A percentile compares a stretch with the other conserved stretches of the same genome.
phyloP scores from a whole-genome alignment of 192 early-diverging fungal genomes.

The Chytriomyces sp. region DNA sequence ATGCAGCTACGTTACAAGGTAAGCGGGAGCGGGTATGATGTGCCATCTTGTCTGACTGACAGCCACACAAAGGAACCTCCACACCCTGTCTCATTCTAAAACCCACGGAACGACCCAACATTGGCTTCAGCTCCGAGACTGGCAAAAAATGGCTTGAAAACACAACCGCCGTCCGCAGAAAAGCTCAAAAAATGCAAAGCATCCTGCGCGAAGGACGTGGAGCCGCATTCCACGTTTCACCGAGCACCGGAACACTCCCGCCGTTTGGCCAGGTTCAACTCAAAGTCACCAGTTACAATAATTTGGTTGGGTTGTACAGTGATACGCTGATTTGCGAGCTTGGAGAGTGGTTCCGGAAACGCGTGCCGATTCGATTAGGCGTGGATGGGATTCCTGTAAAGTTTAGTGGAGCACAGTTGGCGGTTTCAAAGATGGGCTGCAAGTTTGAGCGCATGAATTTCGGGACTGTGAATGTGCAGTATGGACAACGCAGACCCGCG shows the following conservation, averaged over 20 bases:
- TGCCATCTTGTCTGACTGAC: background rate
- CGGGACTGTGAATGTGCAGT: constrained; percentile 51
- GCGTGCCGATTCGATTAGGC: constrained; percentile 45
- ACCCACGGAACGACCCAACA: constrained; percentile 37
- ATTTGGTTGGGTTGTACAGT: constrained; percentile 54
- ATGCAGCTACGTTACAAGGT: background rate
- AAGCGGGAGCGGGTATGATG: background rate
- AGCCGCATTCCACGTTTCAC: constrained; percentile 54
- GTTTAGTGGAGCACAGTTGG: constrained; percentile 54
- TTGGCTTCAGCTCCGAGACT: constrained; percentile 55
- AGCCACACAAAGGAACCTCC: background rate
- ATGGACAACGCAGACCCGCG: constrained; percentile 7
- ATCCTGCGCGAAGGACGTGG: constrained; percentile 56
- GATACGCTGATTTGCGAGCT: constrained; percentile 52
- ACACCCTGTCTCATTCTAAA: constrained; percentile 13
- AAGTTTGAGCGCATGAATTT: constrained; percentile 54
- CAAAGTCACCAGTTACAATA: constrained; percentile 54
- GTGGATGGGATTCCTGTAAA: constrained; percentile 58
- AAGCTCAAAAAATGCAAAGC: constrained; percentile 48
- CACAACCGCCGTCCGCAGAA: constrained; percentile 47
- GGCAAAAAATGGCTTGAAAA: constrained; percentile 53
- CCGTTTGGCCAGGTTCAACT: constrained; percentile 54
- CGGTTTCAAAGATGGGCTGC: constrained; percentile 30
- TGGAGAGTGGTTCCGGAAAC: constrained; percentile 38
- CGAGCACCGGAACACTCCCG: constrained; percentile 41